Evolutionary conservation across 768 basidiomycete genomes (phyloP).

Genomic region (Tubosaeta brunneosetosa): DNA sequence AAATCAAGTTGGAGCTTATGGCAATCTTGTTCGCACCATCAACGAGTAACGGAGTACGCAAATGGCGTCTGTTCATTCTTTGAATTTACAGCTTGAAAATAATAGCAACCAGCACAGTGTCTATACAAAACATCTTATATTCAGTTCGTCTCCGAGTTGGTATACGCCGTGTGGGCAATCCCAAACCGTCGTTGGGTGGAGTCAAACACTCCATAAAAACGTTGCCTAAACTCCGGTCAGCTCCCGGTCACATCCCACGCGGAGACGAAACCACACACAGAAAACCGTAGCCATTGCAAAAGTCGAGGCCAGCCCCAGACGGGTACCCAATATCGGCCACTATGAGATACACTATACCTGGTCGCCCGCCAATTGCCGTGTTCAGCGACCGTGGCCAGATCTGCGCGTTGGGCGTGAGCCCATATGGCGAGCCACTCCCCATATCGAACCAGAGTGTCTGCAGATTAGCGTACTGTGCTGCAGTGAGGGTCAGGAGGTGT

Average conservation of each 20-base stretch:
- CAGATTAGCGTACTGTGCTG: constrained; percentile 19
- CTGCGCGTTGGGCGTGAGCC: constrained; percentile 23
- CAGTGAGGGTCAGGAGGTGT: constrained; percentile 23
- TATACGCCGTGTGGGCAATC: constrained; percentile 36
- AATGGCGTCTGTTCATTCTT: too few relatives aligned
- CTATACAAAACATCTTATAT: neutral
- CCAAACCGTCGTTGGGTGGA: constrained; percentile 36
- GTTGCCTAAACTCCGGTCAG: constrained; percentile 21
- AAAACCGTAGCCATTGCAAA: constrained; percentile 12
- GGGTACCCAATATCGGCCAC: constrained; percentile 11
- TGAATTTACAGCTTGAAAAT: too few relatives aligned
- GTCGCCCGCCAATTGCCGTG: constrained; percentile 20
- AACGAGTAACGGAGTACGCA: too few relatives aligned
- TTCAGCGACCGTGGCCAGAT: constrained; percentile 30
- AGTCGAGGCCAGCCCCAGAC: constrained; percentile 15
- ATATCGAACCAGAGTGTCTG: constrained; percentile 25
- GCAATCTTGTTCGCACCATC: too few relatives aligned
- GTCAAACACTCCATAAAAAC: constrained; percentile 41
- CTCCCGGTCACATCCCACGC: neutral
- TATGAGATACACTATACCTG: constrained; percentile 22
- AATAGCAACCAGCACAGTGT: too few relatives aligned
- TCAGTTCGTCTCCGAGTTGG: neutral
- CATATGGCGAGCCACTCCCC: constrained; percentile 9
- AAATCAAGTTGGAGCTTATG: too few relatives aligned
- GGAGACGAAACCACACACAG: neutral